These are phyloP conservation scores for Fusarium penzigii DNA, from an alignment of 2,329 filamentous ascomycete genomes.

Conservation along the genomic window DNA sequence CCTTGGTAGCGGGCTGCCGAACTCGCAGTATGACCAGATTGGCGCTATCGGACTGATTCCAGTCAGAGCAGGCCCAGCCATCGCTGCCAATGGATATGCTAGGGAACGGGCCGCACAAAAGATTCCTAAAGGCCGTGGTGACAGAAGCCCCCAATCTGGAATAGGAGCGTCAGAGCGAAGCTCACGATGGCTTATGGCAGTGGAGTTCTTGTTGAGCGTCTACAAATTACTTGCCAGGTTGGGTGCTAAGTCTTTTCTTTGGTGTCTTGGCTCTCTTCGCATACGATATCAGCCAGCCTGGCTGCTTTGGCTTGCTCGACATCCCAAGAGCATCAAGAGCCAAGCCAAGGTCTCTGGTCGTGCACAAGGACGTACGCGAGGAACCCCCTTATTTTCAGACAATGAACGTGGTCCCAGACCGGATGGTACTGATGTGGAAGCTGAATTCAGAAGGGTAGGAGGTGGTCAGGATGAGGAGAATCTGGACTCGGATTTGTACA, in stretches of 20 bases:
- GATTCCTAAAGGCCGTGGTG: constrained; percentile 47
- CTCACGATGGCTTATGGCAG: constrained; percentile 74
- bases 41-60: constrained; percentile 58
- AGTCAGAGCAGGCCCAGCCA: constrained; percentile 47
- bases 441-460: constrained; percentile 66
- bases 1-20: constrained; percentile 47
- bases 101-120: constrained; percentile 69
- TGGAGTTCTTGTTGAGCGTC: constrained; percentile 77
- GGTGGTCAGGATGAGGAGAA: constrained; percentile 57
- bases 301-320: constrained; percentile 56
- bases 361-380: constrained; percentile 12
- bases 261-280: constrained; percentile 57
- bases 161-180: constrained; percentile 79
- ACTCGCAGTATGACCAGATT: constrained; percentile 52
- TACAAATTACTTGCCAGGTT: constrained; percentile 43
- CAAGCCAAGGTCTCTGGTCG: constrained; percentile 16
- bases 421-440: constrained; percentile 77
- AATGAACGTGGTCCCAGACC: constrained; percentile 57
- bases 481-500: constrained; percentile 75
- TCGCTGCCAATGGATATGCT: constrained; percentile 61
- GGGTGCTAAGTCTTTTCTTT: constrained; percentile 41
- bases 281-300: constrained; percentile 44
- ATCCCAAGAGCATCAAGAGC: constrained; percentile 35
- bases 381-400: constrained; percentile 37
- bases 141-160: constrained; percentile 57